Percentiles rank a stretch among this genome's conserved stretches.
Conservation (phyloP, 2,329 filamentous ascomycete species). For the Tolypocladium album region DNA sequence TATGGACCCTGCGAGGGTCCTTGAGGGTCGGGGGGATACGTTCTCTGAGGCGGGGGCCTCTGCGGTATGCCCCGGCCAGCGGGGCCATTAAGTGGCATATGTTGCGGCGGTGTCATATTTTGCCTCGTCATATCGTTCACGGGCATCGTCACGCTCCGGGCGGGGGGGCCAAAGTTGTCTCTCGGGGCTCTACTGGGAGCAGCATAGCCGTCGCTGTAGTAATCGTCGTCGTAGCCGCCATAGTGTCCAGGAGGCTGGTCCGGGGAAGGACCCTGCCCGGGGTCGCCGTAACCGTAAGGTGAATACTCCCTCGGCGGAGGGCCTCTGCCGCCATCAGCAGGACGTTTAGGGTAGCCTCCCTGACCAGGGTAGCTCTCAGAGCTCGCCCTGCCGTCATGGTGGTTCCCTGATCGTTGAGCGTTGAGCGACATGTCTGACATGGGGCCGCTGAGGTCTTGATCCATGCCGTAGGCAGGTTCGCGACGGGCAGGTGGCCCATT, state of each 20-base stretch:
- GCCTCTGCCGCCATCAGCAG: conserved; percentile 13
- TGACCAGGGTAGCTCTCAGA: conserved; percentile 13
- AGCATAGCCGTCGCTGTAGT: conserved; percentile 13
- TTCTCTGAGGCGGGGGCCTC: conserved; percentile 44
- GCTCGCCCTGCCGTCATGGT: conserved; percentile 11
- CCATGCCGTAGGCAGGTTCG: conserved; percentile 13
- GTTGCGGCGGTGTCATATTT: conserved; percentile 21
- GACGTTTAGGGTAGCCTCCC: conserved; percentile 15
- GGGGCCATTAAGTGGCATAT: conserved; percentile 33
- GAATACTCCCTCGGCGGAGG: conserved; percentile 21
- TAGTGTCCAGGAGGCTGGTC: conserved; percentile 13
- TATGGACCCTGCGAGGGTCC: conserved; percentile 24
- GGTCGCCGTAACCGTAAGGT: conserved; percentile 16
- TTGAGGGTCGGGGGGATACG: conserved; percentile 32
- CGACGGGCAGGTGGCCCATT: conserved; percentile 8
- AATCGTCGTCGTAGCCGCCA: conserved; percentile 15
- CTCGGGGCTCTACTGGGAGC: conserved; percentile 18
- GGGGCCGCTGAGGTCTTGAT: conserved; percentile 19
- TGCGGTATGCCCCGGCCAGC: conserved; percentile 34
- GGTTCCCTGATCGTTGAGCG: conserved; percentile 12
- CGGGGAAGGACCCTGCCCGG: conserved; percentile 15
- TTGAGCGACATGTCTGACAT: conserved; percentile 26
- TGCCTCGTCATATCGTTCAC: conserved; percentile 32
- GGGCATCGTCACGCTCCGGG: conserved; percentile 54
- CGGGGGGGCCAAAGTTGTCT: conserved; percentile 37